Evolutionary conservation across 495 filamentous ascomycete genomes (phyloP), one percentile per base, ranked within the genome.

Genomic region (Gamarada debralockiae): DNA sequence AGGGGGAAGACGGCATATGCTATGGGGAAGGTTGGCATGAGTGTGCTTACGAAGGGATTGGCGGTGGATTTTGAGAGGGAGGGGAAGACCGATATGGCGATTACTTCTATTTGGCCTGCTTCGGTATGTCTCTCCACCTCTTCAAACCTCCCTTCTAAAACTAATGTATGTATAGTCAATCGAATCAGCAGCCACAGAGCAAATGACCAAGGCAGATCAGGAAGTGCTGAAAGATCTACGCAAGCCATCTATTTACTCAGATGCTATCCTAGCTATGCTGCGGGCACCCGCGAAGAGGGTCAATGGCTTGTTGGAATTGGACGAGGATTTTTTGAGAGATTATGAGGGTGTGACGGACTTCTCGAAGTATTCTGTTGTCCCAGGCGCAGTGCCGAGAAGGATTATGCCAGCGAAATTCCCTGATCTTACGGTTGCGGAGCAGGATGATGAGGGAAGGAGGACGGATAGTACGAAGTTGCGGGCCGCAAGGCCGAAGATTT

Each of bases 1-100:
- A 66, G 87, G 2, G 90, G 90, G 9, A 95, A 95, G 76, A 89
- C 87, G 1, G 87, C 85, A 15, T 95, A 95, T 70, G 89, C 90
- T 0, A 84, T 93, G 75, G 86, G 87, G 46, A 95, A 95, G 63
- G 80, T 92, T 14, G 87, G 73, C 14, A 95, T 95, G 90, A 85
- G 79, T 65, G 86, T 92, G 14, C 60, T 95, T 33, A 86, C 85
- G 0, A 88, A 87, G 58, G 90, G 89, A 3, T 67, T 95, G 20
- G 90, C 83, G 2, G 89, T 93, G 85, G 90, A 95, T 61, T 89
- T 88, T 63, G 71, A 81, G 52, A 63, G 89, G 46, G 77, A 91
- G 57, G 84, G 75, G 5, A 72, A 76, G 43, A 67, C 43, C 8
- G 74, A 80, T 15, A 89, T 93, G 88, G 85, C 86, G 3, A 81